Base-by-base conservation (phyloP, 2,329 filamentous ascomycete species). In the Fusarium poae region DNA sequence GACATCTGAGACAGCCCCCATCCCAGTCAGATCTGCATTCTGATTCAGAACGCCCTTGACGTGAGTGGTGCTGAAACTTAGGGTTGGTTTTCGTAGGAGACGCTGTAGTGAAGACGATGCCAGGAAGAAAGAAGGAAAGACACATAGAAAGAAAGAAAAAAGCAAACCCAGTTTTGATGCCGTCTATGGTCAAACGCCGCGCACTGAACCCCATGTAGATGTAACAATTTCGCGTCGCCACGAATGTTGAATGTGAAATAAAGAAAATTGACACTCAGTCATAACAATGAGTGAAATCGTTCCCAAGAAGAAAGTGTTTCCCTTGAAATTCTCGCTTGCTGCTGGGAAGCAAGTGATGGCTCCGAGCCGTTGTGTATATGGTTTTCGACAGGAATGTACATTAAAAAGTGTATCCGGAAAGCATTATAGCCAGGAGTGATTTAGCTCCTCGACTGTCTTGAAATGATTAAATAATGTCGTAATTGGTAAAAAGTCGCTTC, bases 291-390 rank as follows among this genome's bases (percentile, higher is more conserved):
- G 57, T 63, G 68, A 63, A 61, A 58, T 58, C 43, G 49, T 68
- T 68, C 62, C 56, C 56, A 49, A 66, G 49, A 64, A 68, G 40
- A 60, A 63, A 50, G 50, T 34, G 62, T 21, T 70, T 63, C 65
- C 63, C 66, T 71, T 71, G 61, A 61, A 64, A 66, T 67, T 71
- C 70, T 60, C 68, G 43, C 73, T 75, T 77, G 77, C 77, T 78
- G 75, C 79, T 79, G 77, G 75, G 75, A 78, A 78, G 77, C 78
- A 77, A 79, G 73, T 70, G 64, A 67, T 79, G 77, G 78, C 79
- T 75, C 68, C 60, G 78, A 77, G 78, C 77, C 78, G 72, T 67
- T 70, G 68, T 74, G 73, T 79, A 71, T 78, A 77, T 77, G 68
- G 58, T 74, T 72, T 74, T 75, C 64, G 74, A 74, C 69, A 75